A percentile compares a stretch with the other conserved stretches of the same genome.
Evolutionary conservation across 2,329 filamentous ascomycete species (phyloP).

Genomic region (Mycosphaerella sp.): DNA sequence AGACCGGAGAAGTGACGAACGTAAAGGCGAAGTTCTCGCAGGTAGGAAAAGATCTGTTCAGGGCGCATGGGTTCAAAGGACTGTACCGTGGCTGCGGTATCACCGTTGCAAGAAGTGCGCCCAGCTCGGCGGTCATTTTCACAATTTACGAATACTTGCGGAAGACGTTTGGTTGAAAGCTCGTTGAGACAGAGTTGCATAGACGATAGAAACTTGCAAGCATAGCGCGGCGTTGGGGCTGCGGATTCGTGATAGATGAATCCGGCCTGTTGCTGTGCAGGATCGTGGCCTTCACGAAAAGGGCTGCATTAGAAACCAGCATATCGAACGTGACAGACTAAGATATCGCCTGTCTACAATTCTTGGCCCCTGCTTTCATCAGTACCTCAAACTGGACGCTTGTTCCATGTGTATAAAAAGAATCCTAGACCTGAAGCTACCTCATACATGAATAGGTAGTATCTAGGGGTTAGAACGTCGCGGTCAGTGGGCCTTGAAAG

Average conservation of each 20-base stretch:
- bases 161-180: conserved; percentile 46
- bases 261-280: neutral
- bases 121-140: conserved; percentile 97
- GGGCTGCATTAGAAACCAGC: neutral
- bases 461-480: too few relatives aligned
- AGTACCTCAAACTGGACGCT: too few relatives aligned
- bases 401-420: too few relatives aligned
- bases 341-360: too few relatives aligned
- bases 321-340: too few relatives aligned
- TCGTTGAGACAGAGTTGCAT: neutral
- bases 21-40: conserved; percentile 60
- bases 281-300: neutral
- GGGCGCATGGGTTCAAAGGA: conserved; percentile 70
- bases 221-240: conserved; percentile 4
- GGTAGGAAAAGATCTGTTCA: conserved; percentile 70
- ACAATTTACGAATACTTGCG: conserved; percentile 88
- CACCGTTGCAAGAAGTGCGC: conserved; percentile 77
- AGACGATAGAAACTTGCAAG: neutral
- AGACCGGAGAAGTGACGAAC: conserved; percentile 60
- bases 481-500: too few relatives aligned
- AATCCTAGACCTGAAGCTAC: too few relatives aligned
- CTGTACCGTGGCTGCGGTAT: conserved; percentile 94
- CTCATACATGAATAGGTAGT: too few relatives aligned
- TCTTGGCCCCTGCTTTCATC: too few relatives aligned
- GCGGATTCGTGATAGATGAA: neutral